These are phyloP conservation scores for Candida glucosophila DNA, from an alignment of 1,139 yeast genomes.

Conservation along the genomic window DNA sequence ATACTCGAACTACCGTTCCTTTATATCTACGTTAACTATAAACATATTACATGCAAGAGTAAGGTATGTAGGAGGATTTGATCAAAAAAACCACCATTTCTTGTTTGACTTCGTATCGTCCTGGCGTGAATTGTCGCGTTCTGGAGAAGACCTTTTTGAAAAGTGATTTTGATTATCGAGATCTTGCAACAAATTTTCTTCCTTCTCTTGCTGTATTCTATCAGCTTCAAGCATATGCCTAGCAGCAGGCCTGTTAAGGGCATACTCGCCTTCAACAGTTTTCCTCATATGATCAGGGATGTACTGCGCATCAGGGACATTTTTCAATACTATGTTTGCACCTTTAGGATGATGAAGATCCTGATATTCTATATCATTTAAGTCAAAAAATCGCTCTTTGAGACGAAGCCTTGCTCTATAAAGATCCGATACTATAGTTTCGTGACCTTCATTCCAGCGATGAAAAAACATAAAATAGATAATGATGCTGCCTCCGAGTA, in stretches of 20 bases:
- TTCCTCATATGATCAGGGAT: constrained; percentile 30
- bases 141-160: constrained; percentile 7
- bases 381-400: constrained; percentile 46
- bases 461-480: constrained; percentile 62
- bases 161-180: constrained; percentile 30
- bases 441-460: constrained; percentile 81
- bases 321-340: constrained; percentile 24
- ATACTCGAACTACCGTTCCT: too few species aligned
- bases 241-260: constrained; percentile 61
- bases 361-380: constrained; percentile 51
- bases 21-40: too few species aligned
- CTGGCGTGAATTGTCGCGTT: background rate
- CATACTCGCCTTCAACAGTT: constrained; percentile 38
- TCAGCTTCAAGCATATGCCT: constrained; percentile 73
- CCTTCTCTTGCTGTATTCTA: constrained; percentile 58
- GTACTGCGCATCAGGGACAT: constrained; percentile 36
- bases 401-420: constrained; percentile 51
- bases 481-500: constrained; percentile 37
- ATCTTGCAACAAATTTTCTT: constrained; percentile 57
- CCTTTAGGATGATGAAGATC: constrained; percentile 48
- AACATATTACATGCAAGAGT: too few species aligned
- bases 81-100: too few species aligned
- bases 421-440: constrained; percentile 63
- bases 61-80: too few species aligned
- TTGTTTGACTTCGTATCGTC: constrained; percentile 8